Conservation (phyloP, 495 filamentous ascomycete genomes). For the Articulospora tetracladia region DNA sequence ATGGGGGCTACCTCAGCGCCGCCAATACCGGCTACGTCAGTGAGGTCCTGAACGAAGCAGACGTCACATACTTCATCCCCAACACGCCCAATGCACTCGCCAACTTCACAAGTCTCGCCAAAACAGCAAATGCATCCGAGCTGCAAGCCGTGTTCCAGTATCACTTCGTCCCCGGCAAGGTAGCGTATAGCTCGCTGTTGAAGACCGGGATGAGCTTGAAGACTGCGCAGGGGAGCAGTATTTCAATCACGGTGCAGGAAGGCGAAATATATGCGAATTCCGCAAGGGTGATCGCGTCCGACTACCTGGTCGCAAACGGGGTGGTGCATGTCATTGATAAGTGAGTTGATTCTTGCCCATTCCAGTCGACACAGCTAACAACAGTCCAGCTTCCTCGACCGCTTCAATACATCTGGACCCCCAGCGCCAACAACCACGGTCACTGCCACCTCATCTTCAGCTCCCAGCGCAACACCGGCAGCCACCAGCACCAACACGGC, state of each 20-base stretch:
- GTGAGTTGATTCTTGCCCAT: too few relatives aligned
- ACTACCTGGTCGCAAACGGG: constrained; percentile 7
- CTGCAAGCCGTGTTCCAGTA: constrained; percentile 4
- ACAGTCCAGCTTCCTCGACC: background rate
- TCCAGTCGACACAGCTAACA: too few relatives aligned
- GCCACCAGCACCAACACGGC: background rate
- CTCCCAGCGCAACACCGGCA: background rate
- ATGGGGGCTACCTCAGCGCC: background rate
- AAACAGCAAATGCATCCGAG: background rate
- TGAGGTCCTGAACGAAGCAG: background rate
- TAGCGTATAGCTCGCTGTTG: constrained; percentile 1
- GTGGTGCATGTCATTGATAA: constrained; percentile 10
- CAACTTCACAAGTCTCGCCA: constrained; percentile 1
- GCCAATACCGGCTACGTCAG: background rate
- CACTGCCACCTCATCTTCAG: background rate
- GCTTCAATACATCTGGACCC: background rate
- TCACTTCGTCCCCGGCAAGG: constrained; percentile 2
- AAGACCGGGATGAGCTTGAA: constrained; percentile 4
- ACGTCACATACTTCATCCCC: constrained; percentile 10
- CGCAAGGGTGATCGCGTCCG: constrained; percentile 2
- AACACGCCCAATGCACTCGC: constrained; percentile 3
- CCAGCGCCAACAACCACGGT: background rate
- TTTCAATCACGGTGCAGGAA: background rate
- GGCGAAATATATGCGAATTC: constrained; percentile 8
- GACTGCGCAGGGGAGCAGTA: constrained; percentile 3